phyloP scores from a whole-genome alignment of 2,329 filamentous ascomycete genomes.

The Chaetomium sp. region DNA sequence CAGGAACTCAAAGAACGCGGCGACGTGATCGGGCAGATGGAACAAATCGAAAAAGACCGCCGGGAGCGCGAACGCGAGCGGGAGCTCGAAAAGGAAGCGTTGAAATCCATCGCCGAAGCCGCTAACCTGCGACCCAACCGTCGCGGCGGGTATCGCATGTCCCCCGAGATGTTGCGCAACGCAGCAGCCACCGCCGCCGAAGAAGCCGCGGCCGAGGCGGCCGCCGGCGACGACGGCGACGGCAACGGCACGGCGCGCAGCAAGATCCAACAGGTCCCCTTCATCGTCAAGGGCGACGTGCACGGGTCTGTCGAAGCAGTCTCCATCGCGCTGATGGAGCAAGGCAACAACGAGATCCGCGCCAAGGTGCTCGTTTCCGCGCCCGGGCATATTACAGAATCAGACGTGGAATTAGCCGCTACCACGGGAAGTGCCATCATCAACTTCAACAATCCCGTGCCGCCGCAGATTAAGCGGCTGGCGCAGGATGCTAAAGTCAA shows the following conservation, averaged over 20 bases:
- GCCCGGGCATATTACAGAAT: conserved; percentile 75
- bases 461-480: conserved; percentile 59
- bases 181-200: background rate
- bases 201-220: background rate
- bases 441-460: conserved; percentile 74
- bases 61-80: conserved; percentile 46
- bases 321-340: conserved; percentile 63
- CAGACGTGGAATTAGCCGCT: conserved; percentile 81
- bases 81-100: conserved; percentile 32
- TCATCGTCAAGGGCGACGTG: conserved; percentile 89
- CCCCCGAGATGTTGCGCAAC: background rate
- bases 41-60: conserved; percentile 59
- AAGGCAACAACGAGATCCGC: conserved; percentile 79
- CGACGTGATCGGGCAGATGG: conserved; percentile 74
- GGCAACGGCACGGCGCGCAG: conserved; percentile 28
- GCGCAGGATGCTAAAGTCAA: conserved; percentile 66
- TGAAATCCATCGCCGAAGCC: conserved; percentile 22
- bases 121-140: background rate
- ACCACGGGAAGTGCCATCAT: conserved; percentile 70
- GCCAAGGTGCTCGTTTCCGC: conserved; percentile 69
- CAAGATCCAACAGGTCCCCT: conserved; percentile 56
- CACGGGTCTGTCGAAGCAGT: conserved; percentile 92
- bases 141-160: too few relatives aligned
- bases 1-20: conserved; percentile 63
- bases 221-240: conserved; percentile 30